These are phyloP conservation scores for Centaurea solstitialis DNA, from an alignment of 129 eudicot genomes.

Conservation along the genomic window DNA sequence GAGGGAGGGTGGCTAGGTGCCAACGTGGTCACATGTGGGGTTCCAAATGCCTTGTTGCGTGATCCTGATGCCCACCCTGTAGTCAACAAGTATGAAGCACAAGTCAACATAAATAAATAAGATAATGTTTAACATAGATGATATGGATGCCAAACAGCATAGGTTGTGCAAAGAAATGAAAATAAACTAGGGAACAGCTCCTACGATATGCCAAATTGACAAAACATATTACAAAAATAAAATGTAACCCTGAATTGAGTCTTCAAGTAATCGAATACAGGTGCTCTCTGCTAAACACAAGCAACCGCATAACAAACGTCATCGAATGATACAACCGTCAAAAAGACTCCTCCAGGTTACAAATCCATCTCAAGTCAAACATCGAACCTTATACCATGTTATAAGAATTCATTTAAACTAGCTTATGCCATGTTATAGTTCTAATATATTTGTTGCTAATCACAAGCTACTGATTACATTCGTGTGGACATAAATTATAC, in stretches of 20 bases:
- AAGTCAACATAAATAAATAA: conserved; percentile 20
- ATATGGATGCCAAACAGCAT: neutral
- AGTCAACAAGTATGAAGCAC: conserved; percentile 18
- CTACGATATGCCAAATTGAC: neutral
- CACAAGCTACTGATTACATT: neutral
- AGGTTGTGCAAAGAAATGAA: neutral
- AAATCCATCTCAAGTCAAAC: neutral
- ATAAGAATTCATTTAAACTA: neutral
- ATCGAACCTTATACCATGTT: neutral
- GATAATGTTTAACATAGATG: neutral
- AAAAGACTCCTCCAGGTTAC: neutral
- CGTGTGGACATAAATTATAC: neutral
- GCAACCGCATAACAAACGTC: neutral
- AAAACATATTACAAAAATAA: neutral
- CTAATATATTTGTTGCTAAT: neutral
- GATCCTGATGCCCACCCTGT: conserved; percentile 60
- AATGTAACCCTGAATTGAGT: conserved; percentile 5
- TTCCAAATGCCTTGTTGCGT: conserved; percentile 45
- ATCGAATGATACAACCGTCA: conserved; percentile 8
- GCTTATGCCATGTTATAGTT: neutral
- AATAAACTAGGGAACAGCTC: neutral
- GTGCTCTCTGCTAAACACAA: neutral
- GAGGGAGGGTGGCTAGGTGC: conserved; percentile 50
- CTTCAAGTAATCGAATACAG: conserved; percentile 9
- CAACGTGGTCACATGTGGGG: conserved; percentile 40